Base-by-base conservation (phyloP, 768 basidiomycete species). In the Tephrocybe rancida region DNA sequence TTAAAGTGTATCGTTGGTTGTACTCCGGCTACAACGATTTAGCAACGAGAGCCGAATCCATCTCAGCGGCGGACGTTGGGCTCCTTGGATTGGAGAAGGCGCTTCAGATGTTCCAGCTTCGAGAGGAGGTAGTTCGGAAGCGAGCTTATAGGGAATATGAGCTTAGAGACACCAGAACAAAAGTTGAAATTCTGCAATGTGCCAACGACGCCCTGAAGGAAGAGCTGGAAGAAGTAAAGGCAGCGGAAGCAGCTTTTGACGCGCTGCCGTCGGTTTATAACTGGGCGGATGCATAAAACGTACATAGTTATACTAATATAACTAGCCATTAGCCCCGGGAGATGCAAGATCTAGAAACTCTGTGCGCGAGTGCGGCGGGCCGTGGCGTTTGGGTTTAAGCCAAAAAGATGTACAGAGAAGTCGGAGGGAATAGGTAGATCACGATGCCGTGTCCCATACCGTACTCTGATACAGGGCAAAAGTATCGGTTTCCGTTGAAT, bases 1-100 rank as follows among this genome's bases (percentile, higher is more conserved):
- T 68, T 34, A 61, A 66, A 4, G 63, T 80, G 21, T 38, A 54
- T 2, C 35, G 54, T 3, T 78, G 77, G 75, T 52, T 77, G 2
- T 34, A 65, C 14, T 52, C 62, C 9, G 72, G 70, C 16, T 59
- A 70, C 39, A 39, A 54, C 5, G 49, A 52, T 5, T 50, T 75
- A 3, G 65, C 62, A 2, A 48, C 49, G 38, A 60, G 67, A 16
- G 26, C 52, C 5, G 62, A 65, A 35, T 59, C 64, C 7, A 55
- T 73, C 29, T 45, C 54, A 22, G 21, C 62, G 7, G 62, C 64
- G 13, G 71, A 73, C 27, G 68, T 60, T 3, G 29, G 26, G 11
- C 42, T 25, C n/a, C 48, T 75, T 10, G 73, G 71, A 1, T 50
- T 52, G 6, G 44, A 61, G 19, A 65, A 59, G 3, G 48, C 67